Conservation (phyloP, 495 filamentous ascomycete species). For the Parathielavia appendiculata region DNA sequence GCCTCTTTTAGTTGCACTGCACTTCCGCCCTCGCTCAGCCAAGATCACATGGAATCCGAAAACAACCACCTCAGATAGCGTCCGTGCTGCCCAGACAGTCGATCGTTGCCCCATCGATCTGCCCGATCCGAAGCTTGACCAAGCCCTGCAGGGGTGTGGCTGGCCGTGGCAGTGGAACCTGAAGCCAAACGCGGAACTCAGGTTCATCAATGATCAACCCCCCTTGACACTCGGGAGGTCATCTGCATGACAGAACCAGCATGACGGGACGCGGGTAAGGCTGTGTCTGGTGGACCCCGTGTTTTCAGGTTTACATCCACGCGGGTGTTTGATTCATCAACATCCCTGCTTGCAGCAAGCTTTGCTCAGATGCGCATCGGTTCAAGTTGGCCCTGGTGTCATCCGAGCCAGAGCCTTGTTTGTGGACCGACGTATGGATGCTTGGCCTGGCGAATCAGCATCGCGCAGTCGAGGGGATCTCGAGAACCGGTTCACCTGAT, state of each 20-base stretch:
- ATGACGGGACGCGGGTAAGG: background rate
- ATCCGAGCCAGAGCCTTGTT: background rate
- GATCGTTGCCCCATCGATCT: background rate
- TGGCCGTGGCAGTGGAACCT: background rate
- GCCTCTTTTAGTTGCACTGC: too few species aligned
- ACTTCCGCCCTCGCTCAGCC: too few species aligned
- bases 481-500: background rate
- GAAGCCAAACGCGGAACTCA: slow-evolving; percentile 5
- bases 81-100: background rate
- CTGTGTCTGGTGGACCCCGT: background rate
- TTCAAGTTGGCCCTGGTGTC: background rate
- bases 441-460: background rate
- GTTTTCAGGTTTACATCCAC: background rate
- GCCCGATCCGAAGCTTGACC: background rate
- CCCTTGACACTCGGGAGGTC: background rate
- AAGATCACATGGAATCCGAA: background rate
- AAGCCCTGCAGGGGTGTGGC: background rate
- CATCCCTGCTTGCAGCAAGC: background rate
- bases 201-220: background rate
- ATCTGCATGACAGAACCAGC: background rate
- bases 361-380: background rate
- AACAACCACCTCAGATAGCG: background rate
- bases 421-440: background rate
- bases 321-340: too few species aligned
- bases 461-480: too few species aligned